Base-by-base conservation (phyloP, 805 yeast genomes). In the Saccharomycopsis sp. region DNA sequence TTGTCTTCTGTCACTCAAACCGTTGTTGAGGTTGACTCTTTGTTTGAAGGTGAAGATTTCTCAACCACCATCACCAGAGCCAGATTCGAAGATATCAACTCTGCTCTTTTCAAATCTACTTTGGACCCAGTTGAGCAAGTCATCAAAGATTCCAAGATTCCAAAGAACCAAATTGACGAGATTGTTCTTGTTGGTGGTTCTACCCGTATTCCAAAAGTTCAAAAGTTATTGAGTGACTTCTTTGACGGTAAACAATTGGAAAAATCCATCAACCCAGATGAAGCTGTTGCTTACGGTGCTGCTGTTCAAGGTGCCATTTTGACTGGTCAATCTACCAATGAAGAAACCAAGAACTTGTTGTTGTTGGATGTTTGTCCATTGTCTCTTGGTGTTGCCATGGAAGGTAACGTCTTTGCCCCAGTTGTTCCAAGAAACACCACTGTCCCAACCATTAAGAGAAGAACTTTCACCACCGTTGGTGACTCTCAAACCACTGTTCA, bases 341-440 rank as follows among this genome's bases (percentile, higher is more conserved):
- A 81, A 51, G 94, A 86, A 68, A 87, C 95, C 66, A 86, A 88
- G 71, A 96, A 86, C 71, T 77, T 88, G 65, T 80, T 89, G 59
- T 78, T 88, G 64, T 80, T 88, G 69, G 97, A 88, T 74, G 97
- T 89, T 59, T 88, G 88, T 63, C 98, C 98, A 67, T 80, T 89
- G 65, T 88, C 97, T 54, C 77, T 89, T 63, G 98, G 98, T 85
- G 95, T 89, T 68, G 97, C 95, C 73, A 92, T 92, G 83, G 92
- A 88, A 73, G 98, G 98, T 73, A 94, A 92, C 71, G 89, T 92
- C 64, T 88, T 89, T 74, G 95, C 96, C 63, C 92, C 94, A 62
- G 95, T 92, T 66, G 94, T 92, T 57, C 96, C 96, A 73, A 87
- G 98, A 77, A 92, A 92, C 84, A 84, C 97, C 58, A 89, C 97